phyloP scores from a whole-genome alignment of 2,329 filamentous ascomycete genomes.

The Bipolaris sorokiniana region DNA sequence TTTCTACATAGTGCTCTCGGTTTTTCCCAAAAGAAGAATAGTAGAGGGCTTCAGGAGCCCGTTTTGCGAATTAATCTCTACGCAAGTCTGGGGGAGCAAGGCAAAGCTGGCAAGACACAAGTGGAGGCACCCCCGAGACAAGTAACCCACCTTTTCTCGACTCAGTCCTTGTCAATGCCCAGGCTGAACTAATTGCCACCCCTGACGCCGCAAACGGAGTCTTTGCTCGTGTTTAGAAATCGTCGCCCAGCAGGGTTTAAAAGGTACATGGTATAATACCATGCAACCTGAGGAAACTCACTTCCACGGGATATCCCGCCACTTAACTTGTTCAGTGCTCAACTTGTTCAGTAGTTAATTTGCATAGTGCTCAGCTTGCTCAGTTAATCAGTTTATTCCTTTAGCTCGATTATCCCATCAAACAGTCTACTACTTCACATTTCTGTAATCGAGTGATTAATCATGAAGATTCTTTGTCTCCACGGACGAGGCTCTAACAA shows the following conservation, averaged over 20 bases:
- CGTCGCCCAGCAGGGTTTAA: not conserved
- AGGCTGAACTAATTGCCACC: too few relatives aligned
- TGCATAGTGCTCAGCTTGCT: not conserved
- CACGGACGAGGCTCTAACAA: conserved; percentile 4
- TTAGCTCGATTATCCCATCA: not conserved
- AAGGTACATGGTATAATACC: not conserved
- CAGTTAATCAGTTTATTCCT: too few relatives aligned
- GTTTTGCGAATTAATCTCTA: too few relatives aligned
- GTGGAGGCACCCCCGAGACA: too few relatives aligned
- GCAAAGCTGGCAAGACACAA: too few relatives aligned
- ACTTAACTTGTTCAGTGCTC: not conserved
- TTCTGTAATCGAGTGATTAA: not conserved
- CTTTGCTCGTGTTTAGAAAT: not conserved
- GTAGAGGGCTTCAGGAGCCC: too few relatives aligned
- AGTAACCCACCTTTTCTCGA: too few relatives aligned
- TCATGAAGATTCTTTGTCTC: conserved; percentile 3
- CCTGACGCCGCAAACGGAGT: too few relatives aligned
- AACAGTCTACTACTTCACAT: not conserved
- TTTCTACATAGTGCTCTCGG: too few relatives aligned
- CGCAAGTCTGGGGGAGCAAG: too few relatives aligned
- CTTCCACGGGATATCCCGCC: not conserved
- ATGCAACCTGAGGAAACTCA: not conserved
- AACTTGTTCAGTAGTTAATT: not conserved
- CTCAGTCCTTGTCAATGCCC: too few relatives aligned
- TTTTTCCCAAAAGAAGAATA: too few relatives aligned